Conservation (phyloP, 495 filamentous ascomycete genomes). For the Penicillium atrosanguineum region DNA sequence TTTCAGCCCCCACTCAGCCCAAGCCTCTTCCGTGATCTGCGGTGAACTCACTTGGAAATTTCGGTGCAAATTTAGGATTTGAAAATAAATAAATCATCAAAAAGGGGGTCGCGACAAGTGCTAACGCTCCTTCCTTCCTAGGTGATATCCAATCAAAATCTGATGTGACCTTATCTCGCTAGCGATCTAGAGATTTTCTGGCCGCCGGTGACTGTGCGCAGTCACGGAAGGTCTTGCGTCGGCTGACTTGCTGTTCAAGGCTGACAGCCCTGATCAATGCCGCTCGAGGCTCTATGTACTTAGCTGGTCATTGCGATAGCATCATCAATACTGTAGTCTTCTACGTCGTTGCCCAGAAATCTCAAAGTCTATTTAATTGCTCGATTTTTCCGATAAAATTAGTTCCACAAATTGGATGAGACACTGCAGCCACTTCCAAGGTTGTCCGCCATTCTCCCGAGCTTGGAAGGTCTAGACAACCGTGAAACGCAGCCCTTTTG, state of each 20-base stretch:
- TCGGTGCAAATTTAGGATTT: too few species aligned
- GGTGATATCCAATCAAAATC: neutral
- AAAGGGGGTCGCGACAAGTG: too few species aligned
- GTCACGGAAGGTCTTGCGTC: neutral
- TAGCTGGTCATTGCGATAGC: neutral
- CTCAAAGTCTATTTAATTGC: neutral
- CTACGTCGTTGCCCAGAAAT: neutral
- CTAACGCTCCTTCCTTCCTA: neutral
- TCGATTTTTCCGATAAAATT: neutral
- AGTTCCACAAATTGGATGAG: neutral
- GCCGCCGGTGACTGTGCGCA: neutral
- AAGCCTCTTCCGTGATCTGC: constrained; percentile 23
- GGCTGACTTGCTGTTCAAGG: neutral
- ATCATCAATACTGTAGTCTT: neutral
- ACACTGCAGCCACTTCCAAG: neutral
- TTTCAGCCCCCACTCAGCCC: constrained; percentile 20
- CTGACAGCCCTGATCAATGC: neutral
- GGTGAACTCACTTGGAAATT: constrained; percentile 14
- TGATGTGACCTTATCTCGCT: neutral
- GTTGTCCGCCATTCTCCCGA: neutral
- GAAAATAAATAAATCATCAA: too few species aligned
- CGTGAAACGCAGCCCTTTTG: neutral
- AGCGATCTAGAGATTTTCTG: neutral
- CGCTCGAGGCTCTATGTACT: neutral
- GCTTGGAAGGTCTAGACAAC: neutral